Conservation (phyloP, 306 rosid genomes). For the Dalbergia cochinchinensis region DNA sequence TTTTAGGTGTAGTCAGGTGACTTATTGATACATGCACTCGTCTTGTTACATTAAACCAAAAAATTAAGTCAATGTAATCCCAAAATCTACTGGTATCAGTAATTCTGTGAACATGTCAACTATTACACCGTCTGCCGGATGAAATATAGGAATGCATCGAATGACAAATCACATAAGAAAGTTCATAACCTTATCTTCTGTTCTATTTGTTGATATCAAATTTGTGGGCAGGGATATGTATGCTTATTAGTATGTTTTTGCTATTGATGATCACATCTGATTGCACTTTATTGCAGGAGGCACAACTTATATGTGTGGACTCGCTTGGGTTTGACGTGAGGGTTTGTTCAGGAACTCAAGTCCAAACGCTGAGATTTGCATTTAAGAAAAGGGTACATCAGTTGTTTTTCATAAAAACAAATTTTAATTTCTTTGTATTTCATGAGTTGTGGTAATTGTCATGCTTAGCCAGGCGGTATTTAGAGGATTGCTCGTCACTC, state of each 20-base stretch:
- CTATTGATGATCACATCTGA: slow-evolving; percentile 27
- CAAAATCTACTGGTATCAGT: not conserved
- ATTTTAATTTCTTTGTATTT: not conserved
- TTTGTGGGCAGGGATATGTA: slow-evolving; percentile 12
- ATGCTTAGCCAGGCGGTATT: not conserved
- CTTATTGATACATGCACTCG: not conserved
- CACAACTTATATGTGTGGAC: slow-evolving; percentile 64
- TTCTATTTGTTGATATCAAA: not conserved
- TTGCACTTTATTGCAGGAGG: slow-evolving; percentile 62
- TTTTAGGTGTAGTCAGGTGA: not conserved
- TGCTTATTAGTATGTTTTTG: not conserved
- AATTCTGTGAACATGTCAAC: not conserved
- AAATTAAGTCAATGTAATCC: not conserved
- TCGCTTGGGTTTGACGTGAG: slow-evolving; percentile 76
- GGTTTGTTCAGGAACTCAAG: slow-evolving; percentile 80
- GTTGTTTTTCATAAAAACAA: not conserved
- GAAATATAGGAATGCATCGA: slow-evolving; percentile 2
- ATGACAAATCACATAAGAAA: not conserved
- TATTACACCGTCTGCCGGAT: too few relatives aligned
- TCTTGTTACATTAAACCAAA: not conserved
- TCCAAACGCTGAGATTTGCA: slow-evolving; percentile 74
- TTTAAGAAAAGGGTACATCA: slow-evolving; percentile 63
- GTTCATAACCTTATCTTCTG: not conserved
- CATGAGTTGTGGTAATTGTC: not conserved
- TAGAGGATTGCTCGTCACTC: not conserved